Conservation (phyloP, 345 rosid species). For the Reutealis trisperma region DNA sequence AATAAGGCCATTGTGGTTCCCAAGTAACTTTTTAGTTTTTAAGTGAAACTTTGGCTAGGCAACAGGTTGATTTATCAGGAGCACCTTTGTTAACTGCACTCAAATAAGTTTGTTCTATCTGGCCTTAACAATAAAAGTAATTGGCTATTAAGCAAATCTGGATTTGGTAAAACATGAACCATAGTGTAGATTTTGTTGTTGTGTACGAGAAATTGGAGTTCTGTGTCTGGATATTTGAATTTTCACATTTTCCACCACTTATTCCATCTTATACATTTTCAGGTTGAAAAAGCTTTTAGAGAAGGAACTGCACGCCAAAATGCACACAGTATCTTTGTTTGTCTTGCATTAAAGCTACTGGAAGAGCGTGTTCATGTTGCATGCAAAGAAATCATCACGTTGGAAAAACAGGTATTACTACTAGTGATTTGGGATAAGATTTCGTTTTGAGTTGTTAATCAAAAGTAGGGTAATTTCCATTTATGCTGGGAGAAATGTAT, state of each 20-base stretch:
- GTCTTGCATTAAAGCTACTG: conserved; percentile 75
- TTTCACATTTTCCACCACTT: conserved; percentile 5
- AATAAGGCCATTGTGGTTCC: not conserved
- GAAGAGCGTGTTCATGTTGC: conserved; percentile 95
- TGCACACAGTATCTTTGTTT: conserved; percentile 95
- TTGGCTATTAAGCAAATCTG: not conserved
- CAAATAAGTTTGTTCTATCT: not conserved
- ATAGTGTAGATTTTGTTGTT: conserved; percentile 8
- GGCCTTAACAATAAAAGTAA: not conserved
- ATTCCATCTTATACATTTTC: conserved; percentile 20
- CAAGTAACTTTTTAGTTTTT: too few species aligned
- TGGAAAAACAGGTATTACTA: conserved; percentile 82
- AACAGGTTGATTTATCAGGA: not conserved
- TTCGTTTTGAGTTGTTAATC: not conserved
- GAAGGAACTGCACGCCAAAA: conserved; percentile 98
- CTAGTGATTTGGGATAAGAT: conserved; percentile 19
- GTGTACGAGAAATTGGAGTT: conserved; percentile 1
- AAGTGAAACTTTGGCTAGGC: not conserved
- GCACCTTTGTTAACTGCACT: not conserved
- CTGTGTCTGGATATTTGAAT: not conserved
- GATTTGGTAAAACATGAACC: not conserved
- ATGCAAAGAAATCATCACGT: conserved; percentile 88
- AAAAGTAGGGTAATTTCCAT: not conserved
- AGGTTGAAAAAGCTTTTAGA: conserved; percentile 98
- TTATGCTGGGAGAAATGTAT: not conserved